Evolutionary conservation across 2,329 filamentous ascomycete species (phyloP).

Genomic region (Cladosporium sp.): DNA sequence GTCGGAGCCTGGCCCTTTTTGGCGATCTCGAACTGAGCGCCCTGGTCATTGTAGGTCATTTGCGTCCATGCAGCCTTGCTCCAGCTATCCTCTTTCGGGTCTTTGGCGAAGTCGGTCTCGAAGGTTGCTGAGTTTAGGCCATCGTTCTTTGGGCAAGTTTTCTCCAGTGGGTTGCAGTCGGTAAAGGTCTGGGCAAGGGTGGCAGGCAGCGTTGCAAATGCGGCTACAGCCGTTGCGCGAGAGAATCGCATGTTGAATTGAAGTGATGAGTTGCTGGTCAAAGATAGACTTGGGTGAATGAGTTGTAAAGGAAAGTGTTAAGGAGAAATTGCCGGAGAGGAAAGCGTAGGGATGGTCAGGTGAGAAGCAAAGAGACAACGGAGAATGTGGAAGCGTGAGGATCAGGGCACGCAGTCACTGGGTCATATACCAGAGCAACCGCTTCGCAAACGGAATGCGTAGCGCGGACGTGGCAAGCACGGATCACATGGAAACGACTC

Average conservation of each 20-base stretch:
- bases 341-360: not conserved
- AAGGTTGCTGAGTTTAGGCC: conserved; percentile 58
- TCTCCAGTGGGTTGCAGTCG: conserved; percentile 68
- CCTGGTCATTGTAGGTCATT: conserved; percentile 57
- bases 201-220: conserved; percentile 38
- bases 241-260: conserved; percentile 28
- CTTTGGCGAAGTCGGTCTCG: conserved; percentile 45
- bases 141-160: conserved; percentile 62
- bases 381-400: not conserved
- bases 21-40: conserved; percentile 65
- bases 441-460: conserved; percentile 8
- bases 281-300: not conserved
- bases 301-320: not conserved
- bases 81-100: conserved; percentile 57
- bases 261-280: not conserved
- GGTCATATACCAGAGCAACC: conserved; percentile 2
- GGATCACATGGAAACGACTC: conserved; percentile 7
- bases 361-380: not conserved
- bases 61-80: conserved; percentile 57
- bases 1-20: conserved; percentile 71
- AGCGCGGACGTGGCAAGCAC: conserved; percentile 6
- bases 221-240: conserved; percentile 28
- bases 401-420: conserved; percentile 1
- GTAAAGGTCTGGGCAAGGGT: conserved; percentile 68
- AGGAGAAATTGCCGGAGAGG: not conserved